These are phyloP conservation scores for Euphorbia corollata DNA, from an alignment of 441 rosid species.

Conservation along the genomic window DNA sequence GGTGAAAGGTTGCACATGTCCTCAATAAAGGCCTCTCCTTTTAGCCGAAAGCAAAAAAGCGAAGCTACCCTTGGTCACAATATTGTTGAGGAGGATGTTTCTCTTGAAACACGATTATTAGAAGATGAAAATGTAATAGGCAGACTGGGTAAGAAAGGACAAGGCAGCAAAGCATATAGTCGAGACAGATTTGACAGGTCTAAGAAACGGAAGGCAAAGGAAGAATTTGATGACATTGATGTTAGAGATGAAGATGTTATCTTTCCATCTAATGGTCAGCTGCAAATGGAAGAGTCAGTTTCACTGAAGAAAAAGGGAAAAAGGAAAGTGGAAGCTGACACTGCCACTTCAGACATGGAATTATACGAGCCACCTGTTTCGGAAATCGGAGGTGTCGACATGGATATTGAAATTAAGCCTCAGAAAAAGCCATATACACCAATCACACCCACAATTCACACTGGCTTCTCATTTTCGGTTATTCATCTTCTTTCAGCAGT, in stretches of 20 bases:
- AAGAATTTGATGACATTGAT: slow-evolving; percentile 38
- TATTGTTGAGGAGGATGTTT: slow-evolving; percentile 51
- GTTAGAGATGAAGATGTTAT: slow-evolving; percentile 41
- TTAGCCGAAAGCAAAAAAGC: slow-evolving; percentile 50
- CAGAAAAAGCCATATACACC: slow-evolving; percentile 78
- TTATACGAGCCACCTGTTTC: slow-evolving; percentile 41
- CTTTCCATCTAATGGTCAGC: slow-evolving; percentile 35
- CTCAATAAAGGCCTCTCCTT: slow-evolving; percentile 41
- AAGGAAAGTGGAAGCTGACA: slow-evolving; percentile 54
- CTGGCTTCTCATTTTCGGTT: slow-evolving; percentile 91
- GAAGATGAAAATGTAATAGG: slow-evolving; percentile 36
- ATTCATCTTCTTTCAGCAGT: slow-evolving; percentile 96
- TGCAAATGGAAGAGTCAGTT: slow-evolving; percentile 40
- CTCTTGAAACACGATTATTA: slow-evolving; percentile 29
- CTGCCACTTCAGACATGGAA: slow-evolving; percentile 44
- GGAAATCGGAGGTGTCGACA: slow-evolving; percentile 41
- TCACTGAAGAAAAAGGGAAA: slow-evolving; percentile 62
- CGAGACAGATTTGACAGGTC: slow-evolving; percentile 50
- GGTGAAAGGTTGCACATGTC: slow-evolving; percentile 38
- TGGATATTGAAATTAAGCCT: slow-evolving; percentile 66
- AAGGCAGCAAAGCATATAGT: slow-evolving; percentile 35
- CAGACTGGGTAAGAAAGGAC: slow-evolving; percentile 51
- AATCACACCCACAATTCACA: slow-evolving; percentile 88
- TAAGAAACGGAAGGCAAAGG: slow-evolving; percentile 74
- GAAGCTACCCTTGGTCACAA: slow-evolving; percentile 27